Conservation (phyloP, 2,329 filamentous ascomycete species). For the Diplocarpon rosae region DNA sequence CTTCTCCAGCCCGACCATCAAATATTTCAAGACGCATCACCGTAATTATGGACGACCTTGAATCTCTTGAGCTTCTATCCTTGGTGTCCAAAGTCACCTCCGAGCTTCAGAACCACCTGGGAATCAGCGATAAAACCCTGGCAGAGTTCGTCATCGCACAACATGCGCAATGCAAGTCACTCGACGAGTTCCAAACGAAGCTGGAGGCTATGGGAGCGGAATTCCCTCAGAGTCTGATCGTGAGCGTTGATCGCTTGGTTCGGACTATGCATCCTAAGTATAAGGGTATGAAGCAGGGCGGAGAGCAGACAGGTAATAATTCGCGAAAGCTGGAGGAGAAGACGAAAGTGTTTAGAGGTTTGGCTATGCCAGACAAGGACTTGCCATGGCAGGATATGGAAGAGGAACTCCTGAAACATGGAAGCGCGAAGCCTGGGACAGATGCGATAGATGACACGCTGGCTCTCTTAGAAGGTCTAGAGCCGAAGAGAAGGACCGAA, state of each 20-base stretch:
- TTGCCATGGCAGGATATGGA: constrained; percentile 41
- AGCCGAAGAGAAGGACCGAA: constrained; percentile 45
- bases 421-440: constrained; percentile 30
- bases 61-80: constrained; percentile 83
- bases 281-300: constrained; percentile 43
- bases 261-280: constrained; percentile 85
- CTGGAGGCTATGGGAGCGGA: constrained; percentile 68
- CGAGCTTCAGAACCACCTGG: constrained; percentile 88
- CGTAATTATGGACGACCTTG: constrained; percentile 48
- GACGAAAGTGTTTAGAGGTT: constrained; percentile 78
- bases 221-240: constrained; percentile 75
- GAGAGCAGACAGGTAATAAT: constrained; percentile 32
- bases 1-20: background rate
- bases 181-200: constrained; percentile 64
- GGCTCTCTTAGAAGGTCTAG: constrained; percentile 78
- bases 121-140: constrained; percentile 85
- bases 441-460: constrained; percentile 88
- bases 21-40: constrained; percentile 1
- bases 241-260: constrained; percentile 84
- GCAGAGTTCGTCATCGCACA: constrained; percentile 94
- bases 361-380: constrained; percentile 74
- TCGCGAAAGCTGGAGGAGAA: constrained; percentile 52
- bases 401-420: constrained; percentile 27
- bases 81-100: constrained; percentile 91
- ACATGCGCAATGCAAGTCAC: constrained; percentile 60